phyloP scores from a whole-genome alignment of 2,329 filamentous ascomycete species.

The Fusarium humuli region DNA sequence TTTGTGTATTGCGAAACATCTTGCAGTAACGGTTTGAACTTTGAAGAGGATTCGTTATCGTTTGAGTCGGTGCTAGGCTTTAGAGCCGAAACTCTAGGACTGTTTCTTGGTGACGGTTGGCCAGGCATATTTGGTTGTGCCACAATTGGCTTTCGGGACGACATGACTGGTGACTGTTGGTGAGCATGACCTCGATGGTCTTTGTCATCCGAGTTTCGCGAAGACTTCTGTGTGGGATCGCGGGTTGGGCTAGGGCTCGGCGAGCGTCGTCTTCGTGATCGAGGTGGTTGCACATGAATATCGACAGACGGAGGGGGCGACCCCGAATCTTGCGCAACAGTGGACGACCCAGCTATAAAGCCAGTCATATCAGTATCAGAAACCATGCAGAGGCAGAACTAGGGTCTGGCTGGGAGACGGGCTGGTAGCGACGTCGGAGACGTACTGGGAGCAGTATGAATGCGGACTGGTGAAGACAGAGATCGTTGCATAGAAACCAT shows the following conservation, averaged over 20 bases:
- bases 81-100: constrained; percentile 43
- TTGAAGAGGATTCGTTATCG: constrained; percentile 56
- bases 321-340: constrained; percentile 56
- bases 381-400: constrained; percentile 19
- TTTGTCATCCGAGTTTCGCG: constrained; percentile 59
- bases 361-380: constrained; percentile 47
- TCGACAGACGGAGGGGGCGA: constrained; percentile 68
- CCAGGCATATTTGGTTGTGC: constrained; percentile 56
- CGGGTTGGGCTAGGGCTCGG: constrained; percentile 65
- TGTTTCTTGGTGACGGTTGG: constrained; percentile 47
- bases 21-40: constrained; percentile 66
- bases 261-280: constrained; percentile 64
- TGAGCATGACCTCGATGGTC: constrained; percentile 55
- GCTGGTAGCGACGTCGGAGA: constrained; percentile 48
- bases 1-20: constrained; percentile 76
- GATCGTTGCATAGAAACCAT: constrained; percentile 74
- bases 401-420: neutral
- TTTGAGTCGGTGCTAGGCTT: constrained; percentile 51
- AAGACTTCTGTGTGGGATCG: constrained; percentile 56
- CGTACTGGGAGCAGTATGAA: constrained; percentile 70
- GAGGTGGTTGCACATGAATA: constrained; percentile 61
- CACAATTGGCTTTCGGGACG: constrained; percentile 62
- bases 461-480: constrained; percentile 71
- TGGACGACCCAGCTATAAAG: constrained; percentile 50
- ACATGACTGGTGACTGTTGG: constrained; percentile 53